Evolutionary conservation across 139 green algal species (phyloP).

Genomic region (Diplosphaera chodatii): DNA sequence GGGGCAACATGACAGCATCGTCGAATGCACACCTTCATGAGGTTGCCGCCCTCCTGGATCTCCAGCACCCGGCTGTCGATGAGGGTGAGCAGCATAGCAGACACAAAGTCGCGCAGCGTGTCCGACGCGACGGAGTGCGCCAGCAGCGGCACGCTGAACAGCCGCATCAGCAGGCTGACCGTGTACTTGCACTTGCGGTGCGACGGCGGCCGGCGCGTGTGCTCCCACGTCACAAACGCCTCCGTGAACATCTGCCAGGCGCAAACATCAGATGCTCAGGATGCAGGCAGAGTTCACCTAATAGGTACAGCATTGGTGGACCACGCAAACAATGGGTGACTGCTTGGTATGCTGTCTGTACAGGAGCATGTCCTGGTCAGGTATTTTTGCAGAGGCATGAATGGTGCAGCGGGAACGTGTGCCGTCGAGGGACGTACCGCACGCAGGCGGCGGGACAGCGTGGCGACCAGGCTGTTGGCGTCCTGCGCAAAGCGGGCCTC

Average conservation of each 20-base stretch:
- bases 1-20: too few species aligned
- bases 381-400: too few species aligned
- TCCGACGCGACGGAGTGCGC: conserved; percentile 6
- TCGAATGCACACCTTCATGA: conserved; percentile 58
- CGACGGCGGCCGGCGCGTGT: conserved; percentile 1
- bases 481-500: neutral
- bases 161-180: conserved; percentile 89
- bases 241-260: conserved; percentile 21
- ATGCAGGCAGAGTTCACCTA: too few species aligned
- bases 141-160: conserved; percentile 15
- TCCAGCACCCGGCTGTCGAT: conserved; percentile 50
- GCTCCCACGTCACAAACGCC: conserved; percentile 11
- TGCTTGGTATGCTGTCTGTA: too few species aligned
- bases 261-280: too few species aligned
- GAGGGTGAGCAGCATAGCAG: conserved; percentile 53
- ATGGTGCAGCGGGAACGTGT: too few species aligned
- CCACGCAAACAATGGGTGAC: too few species aligned
- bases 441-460: neutral
- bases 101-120: conserved; percentile 30
- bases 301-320: too few species aligned
- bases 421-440: too few species aligned
- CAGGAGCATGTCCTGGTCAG: too few species aligned
- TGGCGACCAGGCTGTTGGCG: neutral
- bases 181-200: conserved; percentile 79
- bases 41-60: conserved; percentile 38